Conservation (phyloP, 164 flowering plant genomes). For the grape (Vitis vinifera) region ASM3070453v1 NC_081812.1:16058001-16058500, state of each 20-base stretch:
- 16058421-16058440: slow-evolving; percentile 42
- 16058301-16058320: slow-evolving; percentile 51
- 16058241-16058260: slow-evolving; percentile 70
- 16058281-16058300: slow-evolving; percentile 66
- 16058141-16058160: slow-evolving; percentile 45
- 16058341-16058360: slow-evolving; percentile 55
- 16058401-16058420: neutral
- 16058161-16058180: slow-evolving; percentile 54
- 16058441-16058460: slow-evolving; percentile 58
- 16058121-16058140: slow-evolving; percentile 62
- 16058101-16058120: slow-evolving; percentile 46
- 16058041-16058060: slow-evolving; percentile 71
- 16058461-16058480: slow-evolving; percentile 64
- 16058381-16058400: slow-evolving; percentile 29
- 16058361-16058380: slow-evolving; percentile 47
- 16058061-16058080: slow-evolving; percentile 32
- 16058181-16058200: slow-evolving; percentile 45
- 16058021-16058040: slow-evolving; percentile 41
- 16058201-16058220: slow-evolving; percentile 64
- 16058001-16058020: slow-evolving; percentile 46
- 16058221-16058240: slow-evolving; percentile 47
- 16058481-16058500: slow-evolving; percentile 62
- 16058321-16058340: slow-evolving; percentile 30
- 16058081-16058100: slow-evolving; percentile 54
- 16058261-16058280: slow-evolving; percentile 34